Percentiles rank a stretch among this genome's conserved stretches.
These are phyloP conservation scores for Drechslerella coelobrocha DNA, from an alignment of 2,329 filamentous ascomycete species.

Conservation along the genomic window DNA sequence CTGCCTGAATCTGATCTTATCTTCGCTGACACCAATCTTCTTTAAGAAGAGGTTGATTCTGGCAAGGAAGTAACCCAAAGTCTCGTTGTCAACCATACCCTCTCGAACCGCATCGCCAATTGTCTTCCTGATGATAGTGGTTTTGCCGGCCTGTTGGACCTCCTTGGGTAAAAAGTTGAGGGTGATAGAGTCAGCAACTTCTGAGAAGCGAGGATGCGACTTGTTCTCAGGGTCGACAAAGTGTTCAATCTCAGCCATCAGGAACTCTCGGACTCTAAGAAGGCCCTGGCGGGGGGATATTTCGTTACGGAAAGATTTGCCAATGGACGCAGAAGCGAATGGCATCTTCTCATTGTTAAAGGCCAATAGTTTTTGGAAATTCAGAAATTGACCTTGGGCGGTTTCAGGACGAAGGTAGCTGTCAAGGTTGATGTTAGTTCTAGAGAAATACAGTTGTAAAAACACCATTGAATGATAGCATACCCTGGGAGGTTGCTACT, in stretches of 20 bases:
- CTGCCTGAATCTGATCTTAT: slow-evolving; percentile 93
- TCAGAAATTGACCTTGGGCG: slow-evolving; percentile 96
- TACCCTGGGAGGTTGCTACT: slow-evolving; percentile 79
- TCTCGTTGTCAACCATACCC: slow-evolving; percentile 92
- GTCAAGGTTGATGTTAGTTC: background rate
- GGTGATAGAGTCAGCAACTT: slow-evolving; percentile 78
- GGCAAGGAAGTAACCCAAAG: slow-evolving; percentile 94
- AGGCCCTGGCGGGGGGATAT: slow-evolving; percentile 93
- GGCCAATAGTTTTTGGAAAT: slow-evolving; percentile 93
- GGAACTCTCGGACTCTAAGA: slow-evolving; percentile 90
- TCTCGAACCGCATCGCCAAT: slow-evolving; percentile 86
- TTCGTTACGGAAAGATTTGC: slow-evolving; percentile 97
- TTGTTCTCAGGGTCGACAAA: slow-evolving; percentile 95
- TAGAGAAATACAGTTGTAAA: too few relatives aligned
- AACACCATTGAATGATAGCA: background rate
- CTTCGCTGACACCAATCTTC: slow-evolving; percentile 83
- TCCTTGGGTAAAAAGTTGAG: slow-evolving; percentile 83
- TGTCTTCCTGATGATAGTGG: slow-evolving; percentile 72
- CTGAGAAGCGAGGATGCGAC: slow-evolving; percentile 86
- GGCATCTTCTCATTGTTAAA: slow-evolving; percentile 96
- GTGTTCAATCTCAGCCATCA: slow-evolving; percentile 99
- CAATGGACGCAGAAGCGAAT: slow-evolving; percentile 95
- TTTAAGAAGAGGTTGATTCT: slow-evolving; percentile 89
- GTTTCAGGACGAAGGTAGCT: slow-evolving; percentile 87
- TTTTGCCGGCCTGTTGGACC: slow-evolving; percentile 86